Evolutionary conservation across 2,329 filamentous ascomycete species (phyloP).

Genomic region (Chalaropsis ovoidea): DNA sequence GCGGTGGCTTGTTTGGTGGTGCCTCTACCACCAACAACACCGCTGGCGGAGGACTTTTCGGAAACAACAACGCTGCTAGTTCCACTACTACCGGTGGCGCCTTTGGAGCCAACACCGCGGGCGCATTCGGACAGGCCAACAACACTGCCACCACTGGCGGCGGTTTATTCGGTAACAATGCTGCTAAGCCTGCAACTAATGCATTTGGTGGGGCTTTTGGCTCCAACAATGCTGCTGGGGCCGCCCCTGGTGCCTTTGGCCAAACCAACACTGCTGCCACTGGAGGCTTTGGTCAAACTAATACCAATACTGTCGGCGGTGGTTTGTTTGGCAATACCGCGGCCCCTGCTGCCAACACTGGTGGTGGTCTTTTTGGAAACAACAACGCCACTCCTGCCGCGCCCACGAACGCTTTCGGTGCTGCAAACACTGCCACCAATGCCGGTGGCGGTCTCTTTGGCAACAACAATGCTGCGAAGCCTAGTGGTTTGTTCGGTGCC

Average conservation of each 20-base stretch:
- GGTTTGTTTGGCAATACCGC: constrained; percentile 18
- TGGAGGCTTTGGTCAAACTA: constrained; percentile 30
- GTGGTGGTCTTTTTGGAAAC: constrained; percentile 41
- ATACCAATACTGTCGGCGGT: constrained; percentile 26
- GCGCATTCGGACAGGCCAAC: constrained; percentile 30
- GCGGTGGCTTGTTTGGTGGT: constrained; percentile 38
- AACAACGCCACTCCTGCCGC: constrained; percentile 26
- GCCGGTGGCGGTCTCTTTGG: constrained; percentile 36
- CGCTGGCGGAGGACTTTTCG: constrained; percentile 30
- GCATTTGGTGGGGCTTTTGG: constrained; percentile 40
- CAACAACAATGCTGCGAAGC: constrained; percentile 33
- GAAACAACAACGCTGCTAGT: constrained; percentile 30
- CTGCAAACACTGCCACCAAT: constrained; percentile 26
- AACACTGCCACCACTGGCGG: constrained; percentile 32
- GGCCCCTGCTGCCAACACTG: constrained; percentile 28
- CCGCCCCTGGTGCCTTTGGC: constrained; percentile 28
- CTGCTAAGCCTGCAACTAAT: constrained; percentile 29
- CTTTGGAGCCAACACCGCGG: constrained; percentile 28
- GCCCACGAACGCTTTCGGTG: constrained; percentile 36
- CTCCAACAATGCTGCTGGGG: constrained; percentile 30
- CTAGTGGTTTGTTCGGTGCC: constrained; percentile 43
- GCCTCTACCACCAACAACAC: constrained; percentile 28
- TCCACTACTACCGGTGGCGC: constrained; percentile 17
- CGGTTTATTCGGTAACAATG: constrained; percentile 30
- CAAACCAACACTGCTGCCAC: constrained; percentile 30